These are phyloP conservation scores for Lactuca sativa DNA, from an alignment of 129 eudicot species.

Conservation along the genomic window DNA sequence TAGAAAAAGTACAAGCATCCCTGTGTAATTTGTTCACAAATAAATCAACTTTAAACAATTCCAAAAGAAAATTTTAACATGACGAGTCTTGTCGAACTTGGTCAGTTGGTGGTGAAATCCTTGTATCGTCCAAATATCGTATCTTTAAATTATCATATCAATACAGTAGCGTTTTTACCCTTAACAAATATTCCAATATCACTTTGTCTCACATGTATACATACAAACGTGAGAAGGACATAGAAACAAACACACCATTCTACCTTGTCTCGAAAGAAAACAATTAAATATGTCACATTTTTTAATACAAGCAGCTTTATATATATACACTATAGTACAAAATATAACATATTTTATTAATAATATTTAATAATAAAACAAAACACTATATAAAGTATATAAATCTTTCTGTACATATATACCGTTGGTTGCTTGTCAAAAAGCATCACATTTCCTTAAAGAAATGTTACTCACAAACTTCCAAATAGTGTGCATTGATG, in stretches of 20 bases:
- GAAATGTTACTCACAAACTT: conserved; percentile 22
- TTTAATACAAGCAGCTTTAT: conserved; percentile 19
- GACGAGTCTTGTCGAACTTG: background rate
- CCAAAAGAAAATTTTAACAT: background rate
- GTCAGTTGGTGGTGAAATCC: background rate
- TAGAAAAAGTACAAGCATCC: background rate
- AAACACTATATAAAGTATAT: background rate
- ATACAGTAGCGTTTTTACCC: background rate
- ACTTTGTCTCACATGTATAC: conserved; percentile 18
- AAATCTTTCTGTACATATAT: background rate
- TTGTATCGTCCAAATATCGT: background rate
- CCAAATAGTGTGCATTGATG: conserved; percentile 19
- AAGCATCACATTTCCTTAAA: conserved; percentile 23
- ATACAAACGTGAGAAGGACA: conserved; percentile 12
- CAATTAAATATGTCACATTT: background rate
- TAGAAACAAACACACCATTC: conserved; percentile 11
- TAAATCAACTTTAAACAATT: background rate
- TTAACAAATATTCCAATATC: conserved; percentile 1
- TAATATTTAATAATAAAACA: background rate
- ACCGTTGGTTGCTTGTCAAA: conserved; percentile 22
- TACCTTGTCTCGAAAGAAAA: background rate
- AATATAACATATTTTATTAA: background rate
- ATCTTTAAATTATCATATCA: background rate
- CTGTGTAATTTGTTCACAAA: background rate
- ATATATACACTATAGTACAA: conserved; percentile 19